Conservation (phyloP, 768 basidiomycete species). For the Leccinum broughii region DNA sequence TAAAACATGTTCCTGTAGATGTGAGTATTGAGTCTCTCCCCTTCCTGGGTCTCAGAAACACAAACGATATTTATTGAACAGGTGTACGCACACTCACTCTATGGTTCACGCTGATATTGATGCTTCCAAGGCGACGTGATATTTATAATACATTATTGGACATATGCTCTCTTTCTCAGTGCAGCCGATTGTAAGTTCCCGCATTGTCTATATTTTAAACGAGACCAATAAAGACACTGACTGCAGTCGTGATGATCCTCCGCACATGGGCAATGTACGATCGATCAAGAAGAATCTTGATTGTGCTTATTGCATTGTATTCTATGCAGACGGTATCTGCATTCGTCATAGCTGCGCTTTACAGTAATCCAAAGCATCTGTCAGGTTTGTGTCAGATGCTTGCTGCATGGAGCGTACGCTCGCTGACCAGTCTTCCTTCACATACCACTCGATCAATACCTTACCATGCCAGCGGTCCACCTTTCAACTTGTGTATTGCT, state of each 20-base stretch:
- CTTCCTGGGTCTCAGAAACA: neutral
- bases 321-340: neutral
- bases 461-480: too few species aligned
- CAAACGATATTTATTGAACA: neutral
- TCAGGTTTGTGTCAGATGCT: neutral
- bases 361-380: neutral
- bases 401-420: neutral
- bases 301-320: neutral
- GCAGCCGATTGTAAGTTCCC: constrained; percentile 3
- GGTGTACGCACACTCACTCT: neutral
- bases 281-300: neutral
- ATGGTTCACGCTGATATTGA: neutral
- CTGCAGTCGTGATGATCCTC: constrained; percentile 1
- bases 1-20: neutral
- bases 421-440: too few species aligned
- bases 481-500: too few species aligned
- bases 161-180: neutral
- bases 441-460: too few species aligned
- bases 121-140: neutral
- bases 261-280: constrained; percentile 1
- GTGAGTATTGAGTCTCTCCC: neutral
- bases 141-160: neutral
- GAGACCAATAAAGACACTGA: neutral
- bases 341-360: neutral
- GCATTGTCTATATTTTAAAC: neutral